Base-by-base conservation (phyloP, 1,139 yeast species). In the Hansenula sp. region DNA sequence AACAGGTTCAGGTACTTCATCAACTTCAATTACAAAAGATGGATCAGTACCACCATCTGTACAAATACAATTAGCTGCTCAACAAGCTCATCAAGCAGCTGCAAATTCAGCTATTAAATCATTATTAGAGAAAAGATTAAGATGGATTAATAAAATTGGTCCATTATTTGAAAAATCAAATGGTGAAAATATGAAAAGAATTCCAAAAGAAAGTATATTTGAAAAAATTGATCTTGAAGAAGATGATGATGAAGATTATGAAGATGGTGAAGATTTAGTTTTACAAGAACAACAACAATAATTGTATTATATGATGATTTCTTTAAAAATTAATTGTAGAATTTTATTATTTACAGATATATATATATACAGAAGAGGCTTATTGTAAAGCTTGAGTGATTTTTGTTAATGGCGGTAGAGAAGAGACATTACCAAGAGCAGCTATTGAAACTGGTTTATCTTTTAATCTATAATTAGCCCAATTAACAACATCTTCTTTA, bases 81-180 rank as follows among this genome's bases (percentile, higher is more conserved):
- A 57, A 55, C 66, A 56, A 31, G 72, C 71, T 5, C 71, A 67
- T 42, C 72, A 66, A 41, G 68, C 68, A 38, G 81, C 82, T 10
- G 83, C 85, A 21, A 85, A 83, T 57, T 79, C 85, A 22, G 92
- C 96, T 2, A 71, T 90, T 44, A 75, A 80, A 52, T 80, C 92
- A 1, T 64, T 90, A 43, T 65, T 92, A 50, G 97, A 90, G 49
- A 92, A 92, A 64, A 77, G 98, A 43, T 68, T 64, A 45, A 78
- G 94, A 52, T 92, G 98, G 98, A 84, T 90, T 37, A 77, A 75
- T 20, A 87, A 82, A 59, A 87, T 94, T 49, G 97, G 97, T 1
- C 86, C 87, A 25, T 73, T 90, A 41, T 92, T 92, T 62, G 71
- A 68, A 44, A 46, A 46, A 26, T 71, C 82, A 16, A 68, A 68